phyloP scores from a whole-genome alignment of 176 grass and related monocot species.

The Ampelocalamus luodianensis region DNA sequence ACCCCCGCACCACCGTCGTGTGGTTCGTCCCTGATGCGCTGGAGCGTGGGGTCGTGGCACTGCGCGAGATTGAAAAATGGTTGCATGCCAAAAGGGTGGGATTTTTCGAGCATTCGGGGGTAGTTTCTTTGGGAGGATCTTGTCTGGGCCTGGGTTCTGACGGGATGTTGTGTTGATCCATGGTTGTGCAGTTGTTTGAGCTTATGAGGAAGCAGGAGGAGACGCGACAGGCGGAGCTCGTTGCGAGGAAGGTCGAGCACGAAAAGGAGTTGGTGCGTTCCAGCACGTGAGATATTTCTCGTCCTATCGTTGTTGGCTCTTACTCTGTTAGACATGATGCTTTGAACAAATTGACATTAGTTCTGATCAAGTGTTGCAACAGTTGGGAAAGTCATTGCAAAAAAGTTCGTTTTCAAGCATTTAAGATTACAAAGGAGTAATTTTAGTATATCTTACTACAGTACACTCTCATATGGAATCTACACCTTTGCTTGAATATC shows the following conservation, averaged over 20 bases:
- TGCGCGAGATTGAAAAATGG: slow-evolving; percentile 45
- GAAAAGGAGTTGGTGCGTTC: slow-evolving; percentile 51
- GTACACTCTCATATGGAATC: not conserved
- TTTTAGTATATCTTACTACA: not conserved
- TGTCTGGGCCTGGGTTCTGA: not conserved
- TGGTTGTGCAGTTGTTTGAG: too few species aligned
- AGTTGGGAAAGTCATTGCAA: not conserved
- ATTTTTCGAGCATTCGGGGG: not conserved
- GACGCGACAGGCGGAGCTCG: slow-evolving; percentile 41
- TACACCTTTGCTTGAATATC: not conserved
- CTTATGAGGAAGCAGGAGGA: too few species aligned
- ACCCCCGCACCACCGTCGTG: slow-evolving; percentile 68
- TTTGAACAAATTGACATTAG: slow-evolving; percentile 25
- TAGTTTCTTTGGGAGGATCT: not conserved
- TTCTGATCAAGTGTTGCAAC: not conserved
- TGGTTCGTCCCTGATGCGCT: slow-evolving; percentile 81
- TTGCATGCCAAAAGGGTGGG: slow-evolving; percentile 64
- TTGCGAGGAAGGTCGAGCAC: slow-evolving; percentile 59
- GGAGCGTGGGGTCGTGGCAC: slow-evolving; percentile 53
- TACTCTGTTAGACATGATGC: not conserved
- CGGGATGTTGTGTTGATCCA: not conserved
- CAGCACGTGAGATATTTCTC: slow-evolving; percentile 65
- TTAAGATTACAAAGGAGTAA: not conserved
- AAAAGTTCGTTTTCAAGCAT: not conserved
- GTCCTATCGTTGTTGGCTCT: not conserved